Percentiles rank a stretch among this genome's conserved stretches.
These are phyloP conservation scores for Rhodotorula sp. DNA, from an alignment of 1,284 basidiomycete genomes.

Conservation along the genomic window DNA sequence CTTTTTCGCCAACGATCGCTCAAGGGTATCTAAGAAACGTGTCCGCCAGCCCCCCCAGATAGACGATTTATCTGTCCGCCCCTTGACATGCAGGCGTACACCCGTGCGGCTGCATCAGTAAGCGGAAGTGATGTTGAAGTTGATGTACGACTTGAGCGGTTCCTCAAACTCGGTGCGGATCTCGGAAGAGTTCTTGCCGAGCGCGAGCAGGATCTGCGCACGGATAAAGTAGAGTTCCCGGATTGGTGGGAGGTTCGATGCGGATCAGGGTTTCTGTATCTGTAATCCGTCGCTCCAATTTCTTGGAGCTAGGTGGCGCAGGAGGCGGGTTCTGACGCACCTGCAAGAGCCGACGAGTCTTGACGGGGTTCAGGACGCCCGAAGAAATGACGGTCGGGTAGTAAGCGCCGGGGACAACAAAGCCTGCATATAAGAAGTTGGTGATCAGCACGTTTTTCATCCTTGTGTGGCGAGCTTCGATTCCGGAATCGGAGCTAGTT, in stretches of 20 bases:
- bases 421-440: neutral
- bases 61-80: neutral
- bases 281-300: too few relatives aligned
- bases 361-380: slow-evolving; percentile 39
- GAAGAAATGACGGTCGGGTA: slow-evolving; percentile 20
- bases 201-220: slow-evolving; percentile 9
- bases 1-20: too few relatives aligned
- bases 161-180: slow-evolving; percentile 7
- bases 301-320: too few relatives aligned
- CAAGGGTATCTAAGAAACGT: too few relatives aligned
- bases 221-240: neutral
- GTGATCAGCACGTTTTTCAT: too few relatives aligned
- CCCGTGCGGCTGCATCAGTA: neutral
- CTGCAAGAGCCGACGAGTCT: slow-evolving; percentile 33
- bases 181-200: neutral
- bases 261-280: too few relatives aligned
- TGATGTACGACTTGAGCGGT: neutral
- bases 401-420: slow-evolving; percentile 3
- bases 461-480: too few relatives aligned
- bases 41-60: too few relatives aligned
- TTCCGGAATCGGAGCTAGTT: too few relatives aligned
- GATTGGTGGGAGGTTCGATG: too few relatives aligned
- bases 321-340: neutral
- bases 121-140: neutral
- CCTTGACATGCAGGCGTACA: neutral